phyloP scores from a whole-genome alignment of 805 yeast genomes.

The Yamadazyma sp. region DNA sequence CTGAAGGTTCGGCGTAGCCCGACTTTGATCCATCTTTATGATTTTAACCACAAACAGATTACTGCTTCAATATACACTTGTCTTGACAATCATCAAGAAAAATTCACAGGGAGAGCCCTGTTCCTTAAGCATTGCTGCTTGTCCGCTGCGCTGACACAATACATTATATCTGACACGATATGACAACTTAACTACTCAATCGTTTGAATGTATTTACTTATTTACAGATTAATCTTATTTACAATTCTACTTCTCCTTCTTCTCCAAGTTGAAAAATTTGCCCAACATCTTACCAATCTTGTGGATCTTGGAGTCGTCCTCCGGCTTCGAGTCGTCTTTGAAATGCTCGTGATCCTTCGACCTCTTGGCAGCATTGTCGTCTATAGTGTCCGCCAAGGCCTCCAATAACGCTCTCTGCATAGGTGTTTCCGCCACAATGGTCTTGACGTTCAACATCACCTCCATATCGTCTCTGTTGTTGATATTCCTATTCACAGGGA shows the following conservation, averaged over 20 bases:
- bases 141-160: too few species aligned
- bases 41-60: too few species aligned
- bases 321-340: constrained; percentile 23
- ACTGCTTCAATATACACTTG: too few species aligned
- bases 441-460: constrained; percentile 68
- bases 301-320: constrained; percentile 48
- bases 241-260: constrained; percentile 14
- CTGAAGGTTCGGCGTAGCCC: too few species aligned
- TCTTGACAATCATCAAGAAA: too few species aligned
- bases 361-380: constrained; percentile 77
- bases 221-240: constrained; percentile 12
- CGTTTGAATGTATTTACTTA: too few species aligned
- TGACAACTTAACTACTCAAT: too few species aligned
- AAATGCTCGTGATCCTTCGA: constrained; percentile 46
- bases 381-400: constrained; percentile 88
- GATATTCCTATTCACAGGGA: constrained; percentile 60
- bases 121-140: too few species aligned
- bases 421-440: constrained; percentile 73
- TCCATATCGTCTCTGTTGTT: constrained; percentile 75
- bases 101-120: too few species aligned
- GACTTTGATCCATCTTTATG: too few species aligned
- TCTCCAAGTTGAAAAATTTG: constrained; percentile 51
- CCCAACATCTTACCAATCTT: constrained; percentile 59
- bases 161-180: too few species aligned
- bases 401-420: constrained; percentile 88